phyloP scores from a whole-genome alignment of 2,329 filamentous ascomycete genomes.

The Trichoderma arundinaceum region DNA sequence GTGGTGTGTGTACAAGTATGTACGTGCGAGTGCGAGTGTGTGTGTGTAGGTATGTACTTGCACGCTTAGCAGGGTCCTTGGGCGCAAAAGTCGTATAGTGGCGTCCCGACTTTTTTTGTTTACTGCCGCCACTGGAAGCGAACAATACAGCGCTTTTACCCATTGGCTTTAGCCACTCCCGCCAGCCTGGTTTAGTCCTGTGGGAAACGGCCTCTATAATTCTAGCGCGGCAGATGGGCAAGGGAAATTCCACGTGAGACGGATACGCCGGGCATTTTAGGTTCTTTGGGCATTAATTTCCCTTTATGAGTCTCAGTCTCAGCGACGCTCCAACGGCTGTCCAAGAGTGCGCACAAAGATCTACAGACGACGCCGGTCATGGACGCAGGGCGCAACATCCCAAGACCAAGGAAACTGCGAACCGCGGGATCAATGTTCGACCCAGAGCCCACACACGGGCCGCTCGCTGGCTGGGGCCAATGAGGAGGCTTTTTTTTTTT shows the following conservation, averaged over 20 bases:
- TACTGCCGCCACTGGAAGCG: slow-evolving; percentile 3
- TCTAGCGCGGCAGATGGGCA: slow-evolving; percentile 27
- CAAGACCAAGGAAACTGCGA: not conserved
- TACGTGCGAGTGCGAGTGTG: not conserved
- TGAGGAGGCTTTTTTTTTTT: slow-evolving; percentile 2
- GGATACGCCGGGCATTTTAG: slow-evolving; percentile 23
- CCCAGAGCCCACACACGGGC: slow-evolving; percentile 13
- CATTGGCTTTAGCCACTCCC: slow-evolving; percentile 26
- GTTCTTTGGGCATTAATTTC: slow-evolving; percentile 17
- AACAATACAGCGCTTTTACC: not conserved
- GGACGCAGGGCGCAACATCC: slow-evolving; percentile 6
- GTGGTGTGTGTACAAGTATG: not conserved
- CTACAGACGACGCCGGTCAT: not conserved
- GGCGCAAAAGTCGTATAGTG: not conserved
- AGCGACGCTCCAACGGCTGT: not conserved
- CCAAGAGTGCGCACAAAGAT: not conserved
- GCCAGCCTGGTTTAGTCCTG: slow-evolving; percentile 17
- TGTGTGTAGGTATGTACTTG: too few species aligned
- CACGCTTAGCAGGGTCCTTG: too few species aligned
- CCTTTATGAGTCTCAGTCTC: not conserved
- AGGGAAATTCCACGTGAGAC: slow-evolving; percentile 31
- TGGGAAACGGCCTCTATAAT: slow-evolving; percentile 10
- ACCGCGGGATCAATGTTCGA: not conserved
- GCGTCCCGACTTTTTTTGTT: slow-evolving; percentile 2
- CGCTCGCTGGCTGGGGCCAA: not conserved